A percentile compares a stretch with the other conserved stretches of the same genome.
Evolutionary conservation across 2,329 filamentous ascomycete species (phyloP).

Genomic region (Fusarium penzigii): DNA sequence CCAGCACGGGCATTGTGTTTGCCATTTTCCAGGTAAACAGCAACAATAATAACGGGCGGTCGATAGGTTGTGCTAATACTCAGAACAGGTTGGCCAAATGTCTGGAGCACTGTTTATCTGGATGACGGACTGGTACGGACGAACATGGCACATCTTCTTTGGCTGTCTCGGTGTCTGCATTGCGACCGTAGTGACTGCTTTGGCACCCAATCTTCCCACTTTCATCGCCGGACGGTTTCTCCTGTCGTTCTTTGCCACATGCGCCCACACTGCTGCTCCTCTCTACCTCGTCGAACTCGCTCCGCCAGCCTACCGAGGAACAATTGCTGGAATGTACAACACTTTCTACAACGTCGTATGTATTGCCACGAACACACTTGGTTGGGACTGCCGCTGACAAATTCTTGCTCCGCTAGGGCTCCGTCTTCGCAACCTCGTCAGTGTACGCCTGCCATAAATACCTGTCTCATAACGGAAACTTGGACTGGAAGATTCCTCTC

Average conservation of each 20-base stretch:
- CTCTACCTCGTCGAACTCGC: slow-evolving; percentile 62
- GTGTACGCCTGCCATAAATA: slow-evolving; percentile 16
- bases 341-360: slow-evolving; percentile 40
- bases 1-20: slow-evolving; percentile 46
- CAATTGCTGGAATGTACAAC: slow-evolving; percentile 55
- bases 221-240: slow-evolving; percentile 56
- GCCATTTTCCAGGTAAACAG: slow-evolving; percentile 36
- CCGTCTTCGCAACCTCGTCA: slow-evolving; percentile 12
- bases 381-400: background rate
- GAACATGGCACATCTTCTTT: slow-evolving; percentile 45
- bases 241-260: slow-evolving; percentile 55
- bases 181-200: slow-evolving; percentile 51
- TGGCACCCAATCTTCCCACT: slow-evolving; percentile 42
- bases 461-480: slow-evolving; percentile 8
- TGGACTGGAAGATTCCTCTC: slow-evolving; percentile 19
- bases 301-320: slow-evolving; percentile 58
- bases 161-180: slow-evolving; percentile 51
- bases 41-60: background rate
- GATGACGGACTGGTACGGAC: slow-evolving; percentile 46
- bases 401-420: slow-evolving; percentile 22
- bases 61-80: background rate
- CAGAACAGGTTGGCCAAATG: slow-evolving; percentile 41
- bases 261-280: slow-evolving; percentile 57
- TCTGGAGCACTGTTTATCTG: slow-evolving; percentile 43
- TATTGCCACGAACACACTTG: background rate